Evolutionary conservation across 169 alveolate genomes (phyloP), one percentile per base, ranked within the genome.

Genomic region (Miamiensis avidus): DNA sequence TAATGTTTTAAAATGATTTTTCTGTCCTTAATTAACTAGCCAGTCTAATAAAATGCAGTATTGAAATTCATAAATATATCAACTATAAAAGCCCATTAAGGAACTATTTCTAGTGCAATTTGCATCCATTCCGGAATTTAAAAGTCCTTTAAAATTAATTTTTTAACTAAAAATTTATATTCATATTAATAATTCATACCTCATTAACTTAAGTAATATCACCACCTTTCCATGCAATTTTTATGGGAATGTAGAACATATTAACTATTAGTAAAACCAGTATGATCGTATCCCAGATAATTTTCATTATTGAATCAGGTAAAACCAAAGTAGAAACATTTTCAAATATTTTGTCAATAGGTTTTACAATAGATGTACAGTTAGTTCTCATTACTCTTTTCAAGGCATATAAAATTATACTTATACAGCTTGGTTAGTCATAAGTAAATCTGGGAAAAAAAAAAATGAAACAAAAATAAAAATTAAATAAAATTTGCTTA

Each of bases 11-110:
- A 25, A n/a, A 79, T 79, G 0, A 29, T 64, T 29, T 31, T 79
- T 27, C 65, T 34, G 0, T 79, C 76, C n/a, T 26, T 79, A 1
- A 79, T 65, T 49, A 79, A 49, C 4, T 34, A 31, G 26, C 84
- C 84, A 28, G 34, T 79, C 64, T 79, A 29, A 29, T 79, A 79
- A 74, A 25, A 79, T 16, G 84, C 84, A 0, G 84, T 79, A 79
- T 34, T 34, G 64, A 79, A 79, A 65, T 79, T 34, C 29, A 79
- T 27, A 49, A 79, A n/a, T 1, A 79, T 79, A 79, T 79, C 84
- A 26, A 64, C 64, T 15, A 65, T n/a, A 79, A 79, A 79, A 28
- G 31, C 31, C 75, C 76, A 79, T 49, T 74, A 69, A 49, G 84
- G 84, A 20, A 79, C 0, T 29, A 34, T 76, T 34, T 79, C 65